These are phyloP conservation scores for Teunomyces barrocoloradensis DNA, from an alignment of 805 yeast species.

Conservation along the genomic window DNA sequence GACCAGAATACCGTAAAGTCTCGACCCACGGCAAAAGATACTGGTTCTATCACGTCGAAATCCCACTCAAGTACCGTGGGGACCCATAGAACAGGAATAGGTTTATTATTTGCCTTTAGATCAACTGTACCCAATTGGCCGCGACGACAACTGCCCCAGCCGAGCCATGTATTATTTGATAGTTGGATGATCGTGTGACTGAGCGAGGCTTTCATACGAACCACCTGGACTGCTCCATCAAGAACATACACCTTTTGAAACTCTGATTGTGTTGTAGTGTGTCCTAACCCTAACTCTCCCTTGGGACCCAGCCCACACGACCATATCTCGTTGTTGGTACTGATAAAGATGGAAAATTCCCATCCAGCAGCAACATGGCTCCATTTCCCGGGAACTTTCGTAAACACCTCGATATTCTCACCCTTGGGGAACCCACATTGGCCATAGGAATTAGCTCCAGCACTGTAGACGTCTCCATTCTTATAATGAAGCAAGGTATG, in stretches of 20 bases:
- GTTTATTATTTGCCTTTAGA: conserved; percentile 9
- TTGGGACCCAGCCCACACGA: conserved; percentile 62
- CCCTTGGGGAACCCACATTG: conserved; percentile 45
- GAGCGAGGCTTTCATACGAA: conserved; percentile 36
- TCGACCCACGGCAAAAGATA: conserved; percentile 47
- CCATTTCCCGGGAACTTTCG: conserved; percentile 31
- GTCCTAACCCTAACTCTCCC: conserved; percentile 69
- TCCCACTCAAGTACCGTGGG: conserved; percentile 17
- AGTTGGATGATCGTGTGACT: conserved; percentile 43
- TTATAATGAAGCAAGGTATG: conserved; percentile 64
- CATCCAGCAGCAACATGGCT: conserved; percentile 68
- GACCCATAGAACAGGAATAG: conserved; percentile 17
- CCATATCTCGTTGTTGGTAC: conserved; percentile 38
- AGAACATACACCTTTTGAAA: conserved; percentile 9
- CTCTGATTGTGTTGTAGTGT: conserved; percentile 5
- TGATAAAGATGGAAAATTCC: conserved; percentile 64
- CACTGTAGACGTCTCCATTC: conserved; percentile 51
- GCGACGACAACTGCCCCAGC: conserved; percentile 69
- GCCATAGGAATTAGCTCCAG: conserved; percentile 59
- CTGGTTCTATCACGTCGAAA: conserved; percentile 11
- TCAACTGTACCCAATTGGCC: conserved; percentile 46
- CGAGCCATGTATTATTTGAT: conserved; percentile 45
- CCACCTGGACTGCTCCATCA: conserved; percentile 4
- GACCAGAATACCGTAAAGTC: conserved; percentile 48
- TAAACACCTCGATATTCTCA: conserved; percentile 15